Percentiles rank a stretch among this genome's conserved stretches.
These are phyloP conservation scores for Fusarium pseudonygamai DNA, from an alignment of 2,329 filamentous ascomycete species.

Conservation along the genomic window DNA sequence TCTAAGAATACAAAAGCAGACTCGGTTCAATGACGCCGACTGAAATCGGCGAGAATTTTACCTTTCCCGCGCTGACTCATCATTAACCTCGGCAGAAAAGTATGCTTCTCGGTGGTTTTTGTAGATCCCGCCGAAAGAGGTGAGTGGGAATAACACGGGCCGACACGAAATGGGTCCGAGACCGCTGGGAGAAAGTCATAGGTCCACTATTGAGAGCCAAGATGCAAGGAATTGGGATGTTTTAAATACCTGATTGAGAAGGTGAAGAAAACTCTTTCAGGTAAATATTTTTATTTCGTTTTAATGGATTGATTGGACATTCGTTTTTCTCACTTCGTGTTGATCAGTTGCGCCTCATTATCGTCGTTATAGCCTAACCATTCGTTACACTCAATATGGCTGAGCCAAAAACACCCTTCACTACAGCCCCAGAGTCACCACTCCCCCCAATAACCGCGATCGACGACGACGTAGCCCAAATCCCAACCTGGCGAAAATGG, in stretches of 20 bases:
- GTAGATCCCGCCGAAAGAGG: background rate
- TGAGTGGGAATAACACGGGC: background rate
- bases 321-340: background rate
- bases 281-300: background rate
- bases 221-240: background rate
- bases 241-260: background rate
- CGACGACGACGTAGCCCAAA: constrained; percentile 34
- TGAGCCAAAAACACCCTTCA: constrained; percentile 16
- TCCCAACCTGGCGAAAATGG: constrained; percentile 41
- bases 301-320: too few relatives aligned
- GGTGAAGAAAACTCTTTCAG: background rate
- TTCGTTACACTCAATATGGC: constrained; percentile 9
- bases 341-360: too few relatives aligned
- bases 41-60: background rate
- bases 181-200: constrained; percentile 23
- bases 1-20: background rate
- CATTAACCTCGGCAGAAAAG: constrained; percentile 16
- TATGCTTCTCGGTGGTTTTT: constrained; percentile 15
- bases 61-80: constrained; percentile 36
- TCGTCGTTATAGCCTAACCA: too few relatives aligned
- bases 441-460: constrained; percentile 6
- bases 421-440: background rate
- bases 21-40: constrained; percentile 13
- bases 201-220: background rate
- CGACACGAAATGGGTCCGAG: background rate